Evolutionary conservation across 1,284 basidiomycete species (phyloP), one percentile per base, ranked within the genome.

Genomic region (Binderoboletus segoi): DNA sequence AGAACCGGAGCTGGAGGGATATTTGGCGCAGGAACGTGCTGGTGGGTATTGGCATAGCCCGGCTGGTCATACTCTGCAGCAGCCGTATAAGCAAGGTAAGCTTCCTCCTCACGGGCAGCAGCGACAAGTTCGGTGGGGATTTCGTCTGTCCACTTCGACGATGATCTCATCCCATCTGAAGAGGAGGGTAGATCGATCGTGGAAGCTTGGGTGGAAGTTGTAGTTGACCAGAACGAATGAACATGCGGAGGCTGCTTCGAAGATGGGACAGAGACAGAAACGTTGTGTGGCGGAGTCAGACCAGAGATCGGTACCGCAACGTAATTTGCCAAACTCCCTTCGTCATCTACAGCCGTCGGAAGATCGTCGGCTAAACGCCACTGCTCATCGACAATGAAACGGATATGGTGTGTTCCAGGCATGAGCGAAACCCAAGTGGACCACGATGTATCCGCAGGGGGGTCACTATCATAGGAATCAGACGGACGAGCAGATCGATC

Each of bases 251-350:
- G 58, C 30, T 66, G 71, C 48, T 69, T 79, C 69, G 47, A 72
- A 79, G 72, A 84, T 79, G 53, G 75, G 75, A 61, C 49, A 43
- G 66, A 42, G 8, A 52, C 53, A 26, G 52, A 59, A 32, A 51
- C 23, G 11, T 56, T 52, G 37, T 61, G 61, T 53, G 70, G 70
- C 0, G 74, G 73, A 1, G 75, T 70, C 50, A 71, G 65, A 12
- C 73, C 70, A 43, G 75, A 73, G 42, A 71, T 69, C 6, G 74
- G 66, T 38, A 82, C 62, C 43, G 89, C 86, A 57, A 98, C 86
- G 72, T 97, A 98, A 77, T 99, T 99, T 62, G 97, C 94, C 51
- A 99, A 79, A 33, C 91, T 92, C 32, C 97, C 96, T 67, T 97
- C 93, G 65, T 95, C 93, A 70, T 98, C 96, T 32, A 95, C 94